A percentile compares a stretch with the other conserved stretches of the same genome.
These are phyloP conservation scores for Clarireedia homoeocarpa DNA, from an alignment of 2,329 filamentous ascomycete species.

Conservation along the genomic window DNA sequence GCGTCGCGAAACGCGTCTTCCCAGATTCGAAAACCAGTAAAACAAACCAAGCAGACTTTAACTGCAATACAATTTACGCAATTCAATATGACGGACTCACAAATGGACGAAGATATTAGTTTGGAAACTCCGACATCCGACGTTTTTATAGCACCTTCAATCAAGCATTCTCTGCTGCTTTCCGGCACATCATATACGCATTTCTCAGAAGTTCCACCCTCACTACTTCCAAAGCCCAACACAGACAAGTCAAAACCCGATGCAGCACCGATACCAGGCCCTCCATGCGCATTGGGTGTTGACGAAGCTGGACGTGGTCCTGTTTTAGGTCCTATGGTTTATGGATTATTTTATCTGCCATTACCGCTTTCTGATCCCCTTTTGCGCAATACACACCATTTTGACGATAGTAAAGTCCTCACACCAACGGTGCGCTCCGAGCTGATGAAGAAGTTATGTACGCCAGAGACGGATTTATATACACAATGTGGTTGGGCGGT, in stretches of 20 bases:
- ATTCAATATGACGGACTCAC: constrained; percentile 30
- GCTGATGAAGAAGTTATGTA: constrained; percentile 66
- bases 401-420: constrained; percentile 92
- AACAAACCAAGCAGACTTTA: neutral
- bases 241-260: constrained; percentile 9
- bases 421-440: constrained; percentile 69
- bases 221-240: constrained; percentile 39
- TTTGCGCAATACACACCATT: constrained; percentile 71
- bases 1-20: constrained; percentile 8
- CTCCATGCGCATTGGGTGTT: constrained; percentile 73
- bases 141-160: constrained; percentile 61
- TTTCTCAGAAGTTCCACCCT: constrained; percentile 59
- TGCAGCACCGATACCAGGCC: constrained; percentile 31
- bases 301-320: constrained; percentile 92
- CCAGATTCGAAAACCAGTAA: neutral
- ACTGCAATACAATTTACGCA: neutral
- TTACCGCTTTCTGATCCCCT: constrained; percentile 61
- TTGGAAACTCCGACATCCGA: constrained; percentile 31
- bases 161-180: constrained; percentile 49
- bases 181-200: constrained; percentile 62
- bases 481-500: constrained; percentile 76
- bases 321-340: constrained; percentile 77
- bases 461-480: constrained; percentile 48
- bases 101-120: constrained; percentile 25
- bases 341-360: constrained; percentile 69